Percentiles rank a stretch among this genome's conserved stretches.
phyloP scores from a whole-genome alignment of 73 alveolate genomes.

The Strombidium stylifer region DNA sequence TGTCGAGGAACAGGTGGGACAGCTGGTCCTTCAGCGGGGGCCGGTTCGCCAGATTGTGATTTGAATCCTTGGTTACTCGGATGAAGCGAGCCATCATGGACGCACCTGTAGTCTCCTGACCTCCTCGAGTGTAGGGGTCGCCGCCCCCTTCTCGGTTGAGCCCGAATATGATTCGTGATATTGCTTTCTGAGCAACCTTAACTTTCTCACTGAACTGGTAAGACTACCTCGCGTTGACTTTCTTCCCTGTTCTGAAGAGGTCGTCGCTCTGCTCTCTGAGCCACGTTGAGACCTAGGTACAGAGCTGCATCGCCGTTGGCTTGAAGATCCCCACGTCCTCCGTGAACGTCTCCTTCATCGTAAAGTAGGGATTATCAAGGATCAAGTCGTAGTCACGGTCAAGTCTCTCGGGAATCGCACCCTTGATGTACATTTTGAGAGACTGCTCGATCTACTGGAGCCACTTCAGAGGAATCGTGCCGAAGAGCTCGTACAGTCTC shows the following conservation, averaged over 20 bases:
- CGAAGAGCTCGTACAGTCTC: constrained; percentile 20
- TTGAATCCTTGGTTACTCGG: neutral
- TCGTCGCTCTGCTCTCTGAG: constrained; percentile 12
- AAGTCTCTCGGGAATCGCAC: neutral
- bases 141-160: neutral
- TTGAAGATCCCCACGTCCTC: constrained; percentile 4
- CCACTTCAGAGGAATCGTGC: neutral
- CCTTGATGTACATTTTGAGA: constrained; percentile 14
- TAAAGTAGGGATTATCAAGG: constrained; percentile 6
- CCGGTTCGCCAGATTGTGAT: neutral
- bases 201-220: constrained; percentile 12
- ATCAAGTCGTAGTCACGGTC: constrained; percentile 11
- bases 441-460: constrained; percentile 1
- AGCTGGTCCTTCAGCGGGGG: neutral
- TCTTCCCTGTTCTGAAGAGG: constrained; percentile 4
- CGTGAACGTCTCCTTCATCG: constrained; percentile 6
- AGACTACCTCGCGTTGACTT: neutral
- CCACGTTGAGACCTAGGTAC: constrained; percentile 6
- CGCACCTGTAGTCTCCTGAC: neutral
- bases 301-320: neutral
- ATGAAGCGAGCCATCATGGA: constrained; percentile 21
- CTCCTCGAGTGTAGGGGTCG: neutral
- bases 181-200: constrained; percentile 2
- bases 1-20: no score
- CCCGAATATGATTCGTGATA: constrained; percentile 9